Percentiles rank a stretch among this genome's conserved stretches.
These are phyloP conservation scores for Hanseniaspora gamundiae DNA, from an alignment of 1,139 yeast species.

Conservation along the genomic window DNA sequence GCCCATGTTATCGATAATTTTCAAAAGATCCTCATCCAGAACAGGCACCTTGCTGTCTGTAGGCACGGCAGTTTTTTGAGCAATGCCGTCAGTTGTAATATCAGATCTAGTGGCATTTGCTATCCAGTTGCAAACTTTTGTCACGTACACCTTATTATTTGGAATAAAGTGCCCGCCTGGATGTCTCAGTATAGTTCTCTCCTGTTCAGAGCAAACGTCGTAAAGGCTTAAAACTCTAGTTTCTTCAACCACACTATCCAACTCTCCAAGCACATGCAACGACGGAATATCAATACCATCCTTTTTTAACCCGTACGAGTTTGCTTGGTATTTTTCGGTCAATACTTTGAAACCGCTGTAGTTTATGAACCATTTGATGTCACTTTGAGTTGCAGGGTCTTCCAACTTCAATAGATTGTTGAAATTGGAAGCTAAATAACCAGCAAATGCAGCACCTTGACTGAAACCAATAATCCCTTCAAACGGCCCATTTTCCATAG, in stretches of 20 bases:
- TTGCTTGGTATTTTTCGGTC: conserved; percentile 37
- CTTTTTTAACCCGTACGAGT: not conserved
- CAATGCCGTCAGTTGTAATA: not conserved
- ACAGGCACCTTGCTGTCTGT: conserved; percentile 3
- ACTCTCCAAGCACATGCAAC: conserved; percentile 72
- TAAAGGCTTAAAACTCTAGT: conserved; percentile 49
- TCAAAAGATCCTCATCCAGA: conserved; percentile 27
- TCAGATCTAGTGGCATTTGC: not conserved
- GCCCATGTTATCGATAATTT: conserved; percentile 32
- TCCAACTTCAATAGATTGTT: conserved; percentile 23
- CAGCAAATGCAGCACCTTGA: conserved; percentile 85
- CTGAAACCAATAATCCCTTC: conserved; percentile 83
- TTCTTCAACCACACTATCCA: conserved; percentile 82
- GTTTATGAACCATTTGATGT: conserved; percentile 56
- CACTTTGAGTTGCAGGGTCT: conserved; percentile 25
- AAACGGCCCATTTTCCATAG: conserved; percentile 52
- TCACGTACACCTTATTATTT: conserved; percentile 47
- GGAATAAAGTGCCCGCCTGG: conserved; percentile 89
- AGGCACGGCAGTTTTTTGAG: not conserved
- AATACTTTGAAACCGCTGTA: conserved; percentile 68
- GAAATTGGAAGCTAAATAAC: conserved; percentile 37
- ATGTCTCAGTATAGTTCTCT: conserved; percentile 45
- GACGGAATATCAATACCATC: conserved; percentile 40
- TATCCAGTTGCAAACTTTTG: conserved; percentile 49
- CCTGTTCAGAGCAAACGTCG: conserved; percentile 37